phyloP scores from a whole-genome alignment of 768 basidiomycete species.

The Terana coerulea region DNA sequence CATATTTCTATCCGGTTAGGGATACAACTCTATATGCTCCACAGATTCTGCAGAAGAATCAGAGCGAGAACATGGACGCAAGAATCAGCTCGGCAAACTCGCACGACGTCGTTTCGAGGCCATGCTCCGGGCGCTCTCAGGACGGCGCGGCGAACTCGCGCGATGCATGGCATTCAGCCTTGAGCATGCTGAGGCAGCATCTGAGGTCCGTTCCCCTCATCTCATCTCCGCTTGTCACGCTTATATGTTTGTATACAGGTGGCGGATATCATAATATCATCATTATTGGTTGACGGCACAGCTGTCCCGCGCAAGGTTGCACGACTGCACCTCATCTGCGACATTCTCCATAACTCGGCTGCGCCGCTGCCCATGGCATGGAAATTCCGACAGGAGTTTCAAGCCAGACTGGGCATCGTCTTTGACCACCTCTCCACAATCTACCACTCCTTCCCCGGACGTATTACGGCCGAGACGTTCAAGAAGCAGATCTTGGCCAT shows the following conservation, averaged over 20 bases:
- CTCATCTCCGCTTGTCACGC: constrained; percentile 1
- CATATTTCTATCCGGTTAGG: constrained; percentile 43
- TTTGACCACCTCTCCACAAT: constrained; percentile 95
- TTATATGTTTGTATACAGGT: constrained; percentile 46
- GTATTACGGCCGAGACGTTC: constrained; percentile 95
- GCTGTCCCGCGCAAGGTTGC: constrained; percentile 97
- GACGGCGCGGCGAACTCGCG: constrained; percentile 86
- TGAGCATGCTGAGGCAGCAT: constrained; percentile 93
- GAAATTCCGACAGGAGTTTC: constrained; percentile 96
- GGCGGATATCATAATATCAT: constrained; percentile 85
- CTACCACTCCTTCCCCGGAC: constrained; percentile 92
- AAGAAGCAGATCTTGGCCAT: constrained; percentile 87
- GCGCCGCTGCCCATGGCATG: constrained; percentile 93
- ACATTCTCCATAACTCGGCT: constrained; percentile 96
- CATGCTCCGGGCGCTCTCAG: constrained; percentile 83
- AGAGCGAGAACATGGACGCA: constrained; percentile 78
- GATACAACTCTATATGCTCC: constrained; percentile 84
- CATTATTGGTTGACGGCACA: constrained; percentile 85
- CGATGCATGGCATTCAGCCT: constrained; percentile 97
- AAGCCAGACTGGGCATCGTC: constrained; percentile 84
- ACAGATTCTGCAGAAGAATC: constrained; percentile 94
- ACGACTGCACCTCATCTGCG: constrained; percentile 91
- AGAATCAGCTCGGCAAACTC: constrained; percentile 71
- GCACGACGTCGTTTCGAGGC: constrained; percentile 85
- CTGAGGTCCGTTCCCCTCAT: constrained; percentile 84